Conservation (phyloP, 148 eudicot genomes). For the Heliosperma pusillum region DNA sequence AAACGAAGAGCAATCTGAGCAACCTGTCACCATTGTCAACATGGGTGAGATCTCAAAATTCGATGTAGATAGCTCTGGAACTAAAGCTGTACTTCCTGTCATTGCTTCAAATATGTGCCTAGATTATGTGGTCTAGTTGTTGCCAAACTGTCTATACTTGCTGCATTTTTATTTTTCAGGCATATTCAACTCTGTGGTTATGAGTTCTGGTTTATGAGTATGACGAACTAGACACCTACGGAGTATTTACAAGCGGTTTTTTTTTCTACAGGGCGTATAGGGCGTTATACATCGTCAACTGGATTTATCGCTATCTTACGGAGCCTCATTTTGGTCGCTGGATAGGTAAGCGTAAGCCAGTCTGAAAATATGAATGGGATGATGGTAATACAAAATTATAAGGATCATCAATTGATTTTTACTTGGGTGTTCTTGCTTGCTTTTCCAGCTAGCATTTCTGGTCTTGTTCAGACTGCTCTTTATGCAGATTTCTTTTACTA, state of each 20-base stretch:
- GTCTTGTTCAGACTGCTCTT: conserved; percentile 72
- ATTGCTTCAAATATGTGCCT: neutral
- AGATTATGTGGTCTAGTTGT: neutral
- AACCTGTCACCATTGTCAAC: no score
- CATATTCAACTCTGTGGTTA: neutral
- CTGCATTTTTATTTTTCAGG: no score
- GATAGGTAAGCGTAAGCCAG: conserved; percentile 52
- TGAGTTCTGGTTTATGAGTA: neutral
- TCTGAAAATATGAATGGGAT: no score
- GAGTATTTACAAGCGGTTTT: neutral
- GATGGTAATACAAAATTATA: no score
- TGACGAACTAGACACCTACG: neutral
- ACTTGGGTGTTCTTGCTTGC: conserved; percentile 3
- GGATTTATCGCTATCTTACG: conserved; percentile 87
- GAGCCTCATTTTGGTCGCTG: conserved; percentile 63
- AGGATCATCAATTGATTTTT: neutral
- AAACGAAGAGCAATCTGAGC: no score
- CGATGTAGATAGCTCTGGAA: no score
- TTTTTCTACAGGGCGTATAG: conserved; percentile 68
- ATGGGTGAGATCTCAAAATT: no score
- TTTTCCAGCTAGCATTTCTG: conserved; percentile 59
- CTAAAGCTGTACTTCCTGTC: neutral
- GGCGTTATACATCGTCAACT: conserved; percentile 78
- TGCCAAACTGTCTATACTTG: no score
- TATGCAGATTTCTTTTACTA: conserved; percentile 90